Conservation (phyloP, 2,329 filamentous ascomycete species). For the Hyphodiscus sp. region DNA sequence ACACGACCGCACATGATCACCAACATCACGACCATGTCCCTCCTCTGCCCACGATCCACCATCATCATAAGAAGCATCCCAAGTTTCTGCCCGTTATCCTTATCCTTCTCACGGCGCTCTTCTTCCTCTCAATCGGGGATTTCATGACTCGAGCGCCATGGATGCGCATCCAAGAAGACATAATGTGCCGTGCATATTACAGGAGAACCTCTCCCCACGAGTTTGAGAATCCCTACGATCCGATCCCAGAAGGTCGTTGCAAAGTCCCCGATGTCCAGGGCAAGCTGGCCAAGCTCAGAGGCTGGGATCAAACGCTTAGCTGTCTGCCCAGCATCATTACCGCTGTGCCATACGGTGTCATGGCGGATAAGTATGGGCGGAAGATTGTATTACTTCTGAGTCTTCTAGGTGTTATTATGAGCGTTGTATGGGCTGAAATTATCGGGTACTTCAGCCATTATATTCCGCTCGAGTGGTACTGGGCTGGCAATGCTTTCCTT, state of each 20-base stretch:
- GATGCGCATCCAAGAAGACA: constrained; percentile 45
- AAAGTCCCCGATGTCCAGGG: constrained; percentile 44
- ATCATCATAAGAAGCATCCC: not conserved
- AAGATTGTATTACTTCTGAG: constrained; percentile 8
- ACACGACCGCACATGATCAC: not conserved
- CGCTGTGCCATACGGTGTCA: constrained; percentile 14
- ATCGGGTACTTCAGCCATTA: constrained; percentile 5
- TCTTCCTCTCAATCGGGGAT: constrained; percentile 39
- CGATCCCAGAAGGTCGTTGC: constrained; percentile 38
- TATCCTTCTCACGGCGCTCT: not conserved
- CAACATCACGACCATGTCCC: not conserved
- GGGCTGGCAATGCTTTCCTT: constrained; percentile 23
- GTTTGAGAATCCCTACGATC: constrained; percentile 1
- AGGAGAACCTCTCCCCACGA: constrained; percentile 33
- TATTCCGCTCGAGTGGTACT: constrained; percentile 24
- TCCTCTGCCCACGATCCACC: not conserved
- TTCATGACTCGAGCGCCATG: constrained; percentile 34
- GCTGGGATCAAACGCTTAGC: constrained; percentile 40
- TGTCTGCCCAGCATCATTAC: constrained; percentile 37
- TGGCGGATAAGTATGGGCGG: constrained; percentile 14
- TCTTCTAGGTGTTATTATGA: constrained; percentile 6
- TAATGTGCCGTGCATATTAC: constrained; percentile 44
- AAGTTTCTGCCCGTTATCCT: not conserved
- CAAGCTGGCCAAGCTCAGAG: constrained; percentile 44
- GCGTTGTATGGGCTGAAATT: constrained; percentile 8